Base-by-base conservation (phyloP, 2,329 filamentous ascomycete genomes). In the Fusarium tuaranense region DNA sequence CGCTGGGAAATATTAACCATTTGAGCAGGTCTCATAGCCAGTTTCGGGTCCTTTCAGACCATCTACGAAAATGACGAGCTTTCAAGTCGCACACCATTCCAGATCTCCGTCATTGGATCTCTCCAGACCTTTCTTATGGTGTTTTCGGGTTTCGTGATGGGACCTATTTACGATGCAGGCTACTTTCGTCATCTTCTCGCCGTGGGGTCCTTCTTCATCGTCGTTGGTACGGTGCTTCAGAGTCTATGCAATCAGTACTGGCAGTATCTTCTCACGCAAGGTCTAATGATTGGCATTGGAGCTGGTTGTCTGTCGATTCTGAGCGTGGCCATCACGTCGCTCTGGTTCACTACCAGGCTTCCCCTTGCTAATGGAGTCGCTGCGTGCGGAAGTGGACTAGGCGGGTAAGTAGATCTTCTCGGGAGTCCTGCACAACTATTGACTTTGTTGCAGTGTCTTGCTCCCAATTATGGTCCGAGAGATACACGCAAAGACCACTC, bases 261-360 rank as follows among this genome's bases (percentile, higher is more conserved):
- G 91, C 93, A 97, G 58, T 96, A 96, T 78, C 89, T 97, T 81
- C 84, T 97, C 18, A 88, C 89, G 5, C 94, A 95, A 75, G 93
- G 93, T 2, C 80, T 97, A 1, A 82, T 96, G 6, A 89, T 90
- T 58, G 94, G 94, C 8, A 72, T 93, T 1, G 92, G 92, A 3
- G 91, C 90, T 2, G 93, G 93, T 1, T 87, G 95, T 44, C 88
- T 97, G 57, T 96, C 95, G 78, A 97, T 94, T 0, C 92, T 94
- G 1, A 91, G 93, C 22, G 87, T 97, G 64, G 90, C 93, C 0
- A 89, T 92, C 2, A 88, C 97, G 3, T 92, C 93, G 0, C 92
- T 97, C 78, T 97, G 90, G 85, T 97, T 97, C 85, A 87, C 89
- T 10, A 84, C 84, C 3, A 91, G 89, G 63, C 89, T 95, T 5